Evolutionary conservation across 768 basidiomycete species (phyloP).

Genomic region (Fomitopsis serialis): DNA sequence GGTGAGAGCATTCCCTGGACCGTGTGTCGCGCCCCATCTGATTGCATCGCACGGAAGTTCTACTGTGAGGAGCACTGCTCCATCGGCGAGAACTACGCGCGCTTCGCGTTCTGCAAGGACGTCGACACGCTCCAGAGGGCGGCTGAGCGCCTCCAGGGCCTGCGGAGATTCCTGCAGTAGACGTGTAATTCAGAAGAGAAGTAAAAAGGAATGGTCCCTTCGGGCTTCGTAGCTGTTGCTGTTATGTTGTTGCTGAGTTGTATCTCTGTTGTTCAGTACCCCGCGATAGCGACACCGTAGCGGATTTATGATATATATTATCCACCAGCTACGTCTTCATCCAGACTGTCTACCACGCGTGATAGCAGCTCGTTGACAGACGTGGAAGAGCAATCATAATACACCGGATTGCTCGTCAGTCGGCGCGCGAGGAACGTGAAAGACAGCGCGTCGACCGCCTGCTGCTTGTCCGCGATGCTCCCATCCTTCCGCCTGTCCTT

Average conservation of each 20-base stretch:
- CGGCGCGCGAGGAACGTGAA: slow-evolving; percentile 78
- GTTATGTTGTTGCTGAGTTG: not conserved
- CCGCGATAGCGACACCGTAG: not conserved
- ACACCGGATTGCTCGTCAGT: slow-evolving; percentile 74
- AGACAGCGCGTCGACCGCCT: slow-evolving; percentile 69
- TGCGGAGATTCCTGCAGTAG: slow-evolving; percentile 57
- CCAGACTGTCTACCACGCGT: slow-evolving; percentile 56
- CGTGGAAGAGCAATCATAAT: slow-evolving; percentile 57
- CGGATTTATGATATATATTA: not conserved
- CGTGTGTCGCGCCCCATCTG: slow-evolving; percentile 2
- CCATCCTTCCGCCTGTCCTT: slow-evolving; percentile 31
- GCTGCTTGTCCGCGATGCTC: slow-evolving; percentile 48
- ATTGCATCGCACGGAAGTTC: slow-evolving; percentile 47
- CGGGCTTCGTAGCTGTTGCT: not conserved
- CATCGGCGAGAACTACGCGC: slow-evolving; percentile 82
- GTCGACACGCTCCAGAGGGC: slow-evolving; percentile 75
- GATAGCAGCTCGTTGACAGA: slow-evolving; percentile 57
- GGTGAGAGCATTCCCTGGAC: slow-evolving; percentile 40
- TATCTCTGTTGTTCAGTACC: not conserved
- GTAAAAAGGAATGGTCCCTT: not conserved
- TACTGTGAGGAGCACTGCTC: slow-evolving; percentile 83
- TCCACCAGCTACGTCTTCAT: slow-evolving; percentile 10
- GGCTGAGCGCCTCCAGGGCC: slow-evolving; percentile 70
- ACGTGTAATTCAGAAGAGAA: not conserved
- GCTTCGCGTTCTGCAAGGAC: slow-evolving; percentile 98